A percentile compares a stretch with the other conserved stretches of the same genome.
Conservation (phyloP, 2,329 filamentous ascomycete species). For the Alternaria metachromatica region DNA sequence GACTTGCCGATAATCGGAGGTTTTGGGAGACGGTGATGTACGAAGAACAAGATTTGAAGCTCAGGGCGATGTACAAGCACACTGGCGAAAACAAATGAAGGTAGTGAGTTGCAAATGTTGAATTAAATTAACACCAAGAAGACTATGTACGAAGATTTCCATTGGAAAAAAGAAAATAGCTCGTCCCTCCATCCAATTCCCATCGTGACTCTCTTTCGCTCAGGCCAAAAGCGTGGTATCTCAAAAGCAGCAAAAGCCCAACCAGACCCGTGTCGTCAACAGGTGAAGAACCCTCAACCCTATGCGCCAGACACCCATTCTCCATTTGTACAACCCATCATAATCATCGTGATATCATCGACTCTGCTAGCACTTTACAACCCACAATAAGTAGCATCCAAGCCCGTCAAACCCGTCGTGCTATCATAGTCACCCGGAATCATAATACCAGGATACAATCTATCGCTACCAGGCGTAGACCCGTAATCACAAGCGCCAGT, state of each 20-base stretch:
- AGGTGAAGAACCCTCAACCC: background rate
- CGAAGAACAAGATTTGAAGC: background rate
- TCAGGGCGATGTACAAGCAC: too few relatives aligned
- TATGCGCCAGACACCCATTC: background rate
- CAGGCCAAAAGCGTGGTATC: conserved; percentile 32
- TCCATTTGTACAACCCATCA: background rate
- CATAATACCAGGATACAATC: conserved; percentile 45
- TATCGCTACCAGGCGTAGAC: conserved; percentile 39
- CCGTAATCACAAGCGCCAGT: conserved; percentile 37
- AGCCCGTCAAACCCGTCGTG: conserved; percentile 39
- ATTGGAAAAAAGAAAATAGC: background rate
- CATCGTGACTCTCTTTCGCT: conserved; percentile 14
- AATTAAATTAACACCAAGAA: background rate
- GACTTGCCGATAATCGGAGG: background rate
- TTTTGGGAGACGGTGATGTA: background rate
- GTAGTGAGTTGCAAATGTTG: background rate
- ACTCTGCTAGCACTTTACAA: conserved; percentile 16
- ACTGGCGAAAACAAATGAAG: background rate
- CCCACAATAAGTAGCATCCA: conserved; percentile 52
- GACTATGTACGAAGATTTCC: background rate
- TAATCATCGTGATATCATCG: background rate
- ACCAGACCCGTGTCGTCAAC: background rate
- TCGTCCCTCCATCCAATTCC: background rate
- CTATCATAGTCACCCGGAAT: conserved; percentile 42
- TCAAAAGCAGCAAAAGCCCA: conserved; percentile 8